Conservation (phyloP, 148 eudicot genomes). For the Polygonum aviculare region DNA sequence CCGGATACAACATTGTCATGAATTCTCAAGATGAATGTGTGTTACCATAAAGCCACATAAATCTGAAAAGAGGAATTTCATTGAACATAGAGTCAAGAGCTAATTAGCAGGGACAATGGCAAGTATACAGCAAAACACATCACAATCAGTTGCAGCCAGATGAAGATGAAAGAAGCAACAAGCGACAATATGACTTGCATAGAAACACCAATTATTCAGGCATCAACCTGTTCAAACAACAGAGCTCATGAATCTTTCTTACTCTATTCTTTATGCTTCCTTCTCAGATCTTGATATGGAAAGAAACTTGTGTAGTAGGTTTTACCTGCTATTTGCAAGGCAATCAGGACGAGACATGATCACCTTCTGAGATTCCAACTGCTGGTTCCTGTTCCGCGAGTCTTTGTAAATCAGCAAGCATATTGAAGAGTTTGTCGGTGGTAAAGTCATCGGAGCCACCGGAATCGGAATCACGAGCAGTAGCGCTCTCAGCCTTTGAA, state of each 20-base stretch:
- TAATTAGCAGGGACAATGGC: too few relatives aligned
- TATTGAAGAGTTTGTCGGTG: slow-evolving; percentile 59
- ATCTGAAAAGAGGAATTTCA: neutral
- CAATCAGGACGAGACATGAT: neutral
- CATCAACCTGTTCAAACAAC: neutral
- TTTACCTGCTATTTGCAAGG: slow-evolving; percentile 1
- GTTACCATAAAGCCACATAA: neutral
- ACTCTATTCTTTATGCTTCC: too few relatives aligned
- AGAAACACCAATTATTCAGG: neutral
- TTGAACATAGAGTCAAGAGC: too few relatives aligned
- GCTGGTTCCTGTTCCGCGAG: slow-evolving; percentile 30
- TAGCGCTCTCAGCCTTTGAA: slow-evolving; percentile 21
- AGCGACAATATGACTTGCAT: neutral
- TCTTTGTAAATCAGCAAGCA: slow-evolving; percentile 25
- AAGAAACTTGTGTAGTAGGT: neutral
- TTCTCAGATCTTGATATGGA: neutral
- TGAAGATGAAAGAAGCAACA: neutral
- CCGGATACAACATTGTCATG: too few relatives aligned
- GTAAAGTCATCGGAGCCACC: slow-evolving; percentile 33
- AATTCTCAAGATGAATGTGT: too few relatives aligned
- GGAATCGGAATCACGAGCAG: slow-evolving; percentile 17
- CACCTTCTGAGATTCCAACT: slow-evolving; percentile 16
- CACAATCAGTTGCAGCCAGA: neutral
- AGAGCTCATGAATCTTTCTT: neutral
- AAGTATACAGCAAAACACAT: neutral